Evolutionary conservation across 306 rosid species (phyloP), one percentile per base, ranked within the genome.

Genomic region (Pachyrhizus erosus): DNA sequence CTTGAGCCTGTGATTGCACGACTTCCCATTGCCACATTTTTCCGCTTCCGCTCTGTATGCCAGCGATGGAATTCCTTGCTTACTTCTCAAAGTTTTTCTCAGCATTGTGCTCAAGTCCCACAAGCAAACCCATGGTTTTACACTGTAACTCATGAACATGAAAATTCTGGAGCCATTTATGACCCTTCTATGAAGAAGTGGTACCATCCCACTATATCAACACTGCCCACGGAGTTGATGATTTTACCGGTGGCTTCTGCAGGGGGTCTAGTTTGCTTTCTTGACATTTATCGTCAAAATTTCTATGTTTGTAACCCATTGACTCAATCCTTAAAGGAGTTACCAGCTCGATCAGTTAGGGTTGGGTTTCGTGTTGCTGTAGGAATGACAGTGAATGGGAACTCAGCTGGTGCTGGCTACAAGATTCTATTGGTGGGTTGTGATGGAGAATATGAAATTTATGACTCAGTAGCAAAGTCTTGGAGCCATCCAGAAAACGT

Each of bases 241-340:
- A 81, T 90, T 77, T 72, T 88, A 57, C 99, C 98, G 14, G 93
- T 90, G 83, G 98, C 99, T 73, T 96, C 98, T 75, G 97, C 97
- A 3, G 99, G 99, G 55, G 98, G 99, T 26, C 88, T 96, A 45
- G 94, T 96, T 29, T 96, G 98, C 85, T 89, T 92, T 77, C 91
- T 88, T 70, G 98, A 91, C 84, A 77, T 87, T 54, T 86, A 90
- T 68, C 91, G 89, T 78, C 87, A 87, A 82, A 90, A 92, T 83
- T 91, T 93, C 87, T 93, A 81, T 76, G 91, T 96, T 26, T 96
- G 97, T 87, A 96, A 96, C 77, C 99, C 99, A 12, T 86, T 96
- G 81, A 96, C 87, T 84, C 93, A 83, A 90, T 92, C 99, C 51
- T 87, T 90, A 79, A 93, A 87, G 87, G 97, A 92, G 89, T 85